A percentile compares a stretch with the other conserved stretches of the same genome.
These are phyloP conservation scores for Aegilops sharonensis DNA, from an alignment of 176 grass and related monocot species.

Conservation along the genomic window DNA sequence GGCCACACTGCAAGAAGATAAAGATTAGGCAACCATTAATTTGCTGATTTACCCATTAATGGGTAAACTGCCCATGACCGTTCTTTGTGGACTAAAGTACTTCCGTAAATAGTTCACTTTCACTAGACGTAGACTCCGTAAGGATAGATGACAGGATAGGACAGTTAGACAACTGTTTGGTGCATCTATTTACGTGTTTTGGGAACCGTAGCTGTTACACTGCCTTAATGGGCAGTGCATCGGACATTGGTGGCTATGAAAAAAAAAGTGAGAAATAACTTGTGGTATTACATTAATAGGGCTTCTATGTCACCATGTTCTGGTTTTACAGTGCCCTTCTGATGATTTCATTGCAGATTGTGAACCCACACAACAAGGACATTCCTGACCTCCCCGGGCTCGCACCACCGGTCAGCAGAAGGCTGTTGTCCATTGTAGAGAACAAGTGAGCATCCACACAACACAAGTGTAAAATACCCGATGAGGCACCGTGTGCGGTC, in stretches of 20 bases:
- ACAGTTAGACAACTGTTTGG: neutral
- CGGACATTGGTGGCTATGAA: neutral
- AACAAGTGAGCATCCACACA: slow-evolving; percentile 30
- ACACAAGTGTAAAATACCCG: slow-evolving; percentile 15
- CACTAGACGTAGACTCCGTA: neutral
- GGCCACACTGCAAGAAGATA: neutral
- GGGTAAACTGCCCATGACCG: neutral
- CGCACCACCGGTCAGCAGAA: slow-evolving; percentile 73
- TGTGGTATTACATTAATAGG: neutral
- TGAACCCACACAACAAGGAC: slow-evolving; percentile 90
- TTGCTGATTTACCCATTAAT: neutral
- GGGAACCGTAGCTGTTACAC: neutral
- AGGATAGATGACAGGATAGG: neutral
- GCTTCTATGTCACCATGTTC: neutral
- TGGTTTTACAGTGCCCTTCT: neutral
- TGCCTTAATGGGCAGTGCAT: neutral
- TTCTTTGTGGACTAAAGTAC: neutral
- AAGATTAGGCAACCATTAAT: neutral
- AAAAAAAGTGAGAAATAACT: neutral
- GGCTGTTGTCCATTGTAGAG: slow-evolving; percentile 54
- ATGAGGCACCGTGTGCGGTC: neutral
- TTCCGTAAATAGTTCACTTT: neutral
- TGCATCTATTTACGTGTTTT: neutral
- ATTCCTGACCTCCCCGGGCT: slow-evolving; percentile 75
- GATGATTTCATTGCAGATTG: slow-evolving; percentile 60